A percentile compares a stretch with the other conserved stretches of the same genome.
These are phyloP conservation scores for Aspergillus sp. DNA, from an alignment of 2,329 filamentous ascomycete genomes.

Conservation along the genomic window DNA sequence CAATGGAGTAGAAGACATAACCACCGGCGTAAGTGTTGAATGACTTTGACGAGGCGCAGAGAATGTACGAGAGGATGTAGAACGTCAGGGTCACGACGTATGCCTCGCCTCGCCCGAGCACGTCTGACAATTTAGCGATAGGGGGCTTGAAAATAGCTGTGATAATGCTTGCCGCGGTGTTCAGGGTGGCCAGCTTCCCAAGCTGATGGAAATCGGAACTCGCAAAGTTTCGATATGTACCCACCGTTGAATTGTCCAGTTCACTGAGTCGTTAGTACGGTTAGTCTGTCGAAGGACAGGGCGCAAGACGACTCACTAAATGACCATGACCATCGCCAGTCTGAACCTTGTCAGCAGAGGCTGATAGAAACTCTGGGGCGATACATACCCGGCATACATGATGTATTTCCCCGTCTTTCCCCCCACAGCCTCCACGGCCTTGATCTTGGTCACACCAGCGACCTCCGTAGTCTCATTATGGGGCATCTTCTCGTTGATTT, in stretches of 20 bases:
- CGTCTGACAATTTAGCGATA: slow-evolving; percentile 45
- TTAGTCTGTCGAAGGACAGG: neutral
- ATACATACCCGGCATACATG: slow-evolving; percentile 27
- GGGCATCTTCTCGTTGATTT: slow-evolving; percentile 6
- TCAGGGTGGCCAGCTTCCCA: slow-evolving; percentile 35
- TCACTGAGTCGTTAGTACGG: slow-evolving; percentile 24
- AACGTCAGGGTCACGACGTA: slow-evolving; percentile 36
- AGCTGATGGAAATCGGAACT: slow-evolving; percentile 40
- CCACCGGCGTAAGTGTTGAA: slow-evolving; percentile 41
- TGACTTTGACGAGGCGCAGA: slow-evolving; percentile 36
- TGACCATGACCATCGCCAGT: slow-evolving; percentile 31
- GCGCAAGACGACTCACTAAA: slow-evolving; percentile 24
- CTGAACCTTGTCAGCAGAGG: slow-evolving; percentile 17
- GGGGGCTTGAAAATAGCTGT: slow-evolving; percentile 43
- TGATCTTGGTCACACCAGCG: slow-evolving; percentile 27
- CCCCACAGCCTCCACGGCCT: slow-evolving; percentile 29
- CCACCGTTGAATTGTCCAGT: slow-evolving; percentile 38
- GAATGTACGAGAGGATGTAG: slow-evolving; percentile 40
- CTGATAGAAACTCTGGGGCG: neutral
- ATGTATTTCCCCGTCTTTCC: slow-evolving; percentile 32
- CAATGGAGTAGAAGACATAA: slow-evolving; percentile 38
- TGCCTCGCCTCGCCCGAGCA: slow-evolving; percentile 42
- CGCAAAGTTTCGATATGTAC: slow-evolving; percentile 44
- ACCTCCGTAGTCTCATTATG: slow-evolving; percentile 9
- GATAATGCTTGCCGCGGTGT: slow-evolving; percentile 40